phyloP scores from a whole-genome alignment of 306 rosid species.

The Ceratonia siliqua region DNA sequence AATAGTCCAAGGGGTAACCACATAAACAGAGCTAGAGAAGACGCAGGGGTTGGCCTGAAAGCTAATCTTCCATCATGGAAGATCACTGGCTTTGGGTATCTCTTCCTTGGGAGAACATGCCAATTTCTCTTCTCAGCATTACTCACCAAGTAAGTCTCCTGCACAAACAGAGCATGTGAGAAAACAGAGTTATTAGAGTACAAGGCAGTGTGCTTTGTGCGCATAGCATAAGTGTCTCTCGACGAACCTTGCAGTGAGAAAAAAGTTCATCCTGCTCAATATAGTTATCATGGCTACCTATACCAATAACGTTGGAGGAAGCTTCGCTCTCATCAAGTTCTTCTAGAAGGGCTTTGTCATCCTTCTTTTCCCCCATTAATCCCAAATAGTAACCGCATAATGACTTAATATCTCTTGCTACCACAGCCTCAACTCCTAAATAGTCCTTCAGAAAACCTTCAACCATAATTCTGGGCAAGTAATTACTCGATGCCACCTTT shows the following conservation, averaged over 20 bases:
- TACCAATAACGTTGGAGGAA: slow-evolving; percentile 25
- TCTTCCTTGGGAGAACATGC: slow-evolving; percentile 51
- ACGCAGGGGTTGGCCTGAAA: slow-evolving; percentile 52
- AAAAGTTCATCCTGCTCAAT: slow-evolving; percentile 44
- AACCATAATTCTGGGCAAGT: slow-evolving; percentile 67
- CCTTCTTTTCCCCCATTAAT: slow-evolving; percentile 42
- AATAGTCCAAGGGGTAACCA: slow-evolving; percentile 63
- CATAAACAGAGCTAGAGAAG: slow-evolving; percentile 51
- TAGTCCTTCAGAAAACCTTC: slow-evolving; percentile 60
- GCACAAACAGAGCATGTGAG: slow-evolving; percentile 3
- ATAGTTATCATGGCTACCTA: slow-evolving; percentile 34
- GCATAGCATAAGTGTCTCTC: too few relatives aligned
- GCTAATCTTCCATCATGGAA: slow-evolving; percentile 86
- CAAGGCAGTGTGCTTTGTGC: too few relatives aligned
- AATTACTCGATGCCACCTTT: slow-evolving; percentile 53
- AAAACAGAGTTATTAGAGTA: neutral
- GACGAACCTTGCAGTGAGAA: slow-evolving; percentile 51
- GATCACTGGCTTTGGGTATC: slow-evolving; percentile 57
- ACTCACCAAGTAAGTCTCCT: slow-evolving; percentile 48
- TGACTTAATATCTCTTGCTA: slow-evolving; percentile 59
- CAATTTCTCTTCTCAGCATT: slow-evolving; percentile 56
- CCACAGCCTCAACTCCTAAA: slow-evolving; percentile 52
- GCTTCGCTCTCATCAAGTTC: slow-evolving; percentile 19
- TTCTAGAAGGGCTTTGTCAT: neutral
- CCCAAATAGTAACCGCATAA: slow-evolving; percentile 64